Evolutionary conservation across 805 yeast genomes (phyloP).

Genomic region (Pichia phayaonensis): DNA sequence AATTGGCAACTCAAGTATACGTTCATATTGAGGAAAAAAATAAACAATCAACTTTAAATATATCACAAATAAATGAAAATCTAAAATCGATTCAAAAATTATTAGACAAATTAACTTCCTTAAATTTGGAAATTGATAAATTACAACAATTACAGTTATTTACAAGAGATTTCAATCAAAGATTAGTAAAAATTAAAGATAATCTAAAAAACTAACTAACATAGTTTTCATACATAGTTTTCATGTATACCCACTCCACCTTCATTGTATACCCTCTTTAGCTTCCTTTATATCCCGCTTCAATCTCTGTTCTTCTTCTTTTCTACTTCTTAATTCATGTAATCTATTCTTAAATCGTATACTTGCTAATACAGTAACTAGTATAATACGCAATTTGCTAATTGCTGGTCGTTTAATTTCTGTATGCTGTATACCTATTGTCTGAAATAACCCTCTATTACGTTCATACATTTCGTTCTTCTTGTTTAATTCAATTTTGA

Average conservation of each 20-base stretch:
- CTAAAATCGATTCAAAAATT: constrained; percentile 15
- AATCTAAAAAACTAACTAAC: constrained; percentile 11
- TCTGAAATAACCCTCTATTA: constrained; percentile 17
- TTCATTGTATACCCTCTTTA: neutral
- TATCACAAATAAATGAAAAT: constrained; percentile 16
- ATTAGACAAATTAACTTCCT: constrained; percentile 18
- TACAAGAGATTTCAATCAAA: constrained; percentile 23
- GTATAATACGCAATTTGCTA: constrained; percentile 24
- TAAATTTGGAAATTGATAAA: constrained; percentile 27
- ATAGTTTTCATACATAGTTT: no score
- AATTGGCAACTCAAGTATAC: constrained; percentile 26
- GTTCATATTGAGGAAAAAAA: constrained; percentile 21
- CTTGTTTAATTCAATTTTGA: constrained; percentile 20
- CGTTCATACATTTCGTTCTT: constrained; percentile 7
- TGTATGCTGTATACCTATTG: constrained; percentile 17
- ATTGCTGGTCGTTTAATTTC: constrained; percentile 13
- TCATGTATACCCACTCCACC: no score
- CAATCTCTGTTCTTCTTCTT: constrained; percentile 11
- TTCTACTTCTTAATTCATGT: constrained; percentile 16
- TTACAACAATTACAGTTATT: constrained; percentile 27
- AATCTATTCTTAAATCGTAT: constrained; percentile 31
- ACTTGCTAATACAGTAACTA: constrained; percentile 30
- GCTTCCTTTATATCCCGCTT: constrained; percentile 11
- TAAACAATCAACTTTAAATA: constrained; percentile 17
- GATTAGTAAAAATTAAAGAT: constrained; percentile 20